Base-by-base conservation (phyloP, 2,329 filamentous ascomycete genomes). In the Alternaria dauci region DNA sequence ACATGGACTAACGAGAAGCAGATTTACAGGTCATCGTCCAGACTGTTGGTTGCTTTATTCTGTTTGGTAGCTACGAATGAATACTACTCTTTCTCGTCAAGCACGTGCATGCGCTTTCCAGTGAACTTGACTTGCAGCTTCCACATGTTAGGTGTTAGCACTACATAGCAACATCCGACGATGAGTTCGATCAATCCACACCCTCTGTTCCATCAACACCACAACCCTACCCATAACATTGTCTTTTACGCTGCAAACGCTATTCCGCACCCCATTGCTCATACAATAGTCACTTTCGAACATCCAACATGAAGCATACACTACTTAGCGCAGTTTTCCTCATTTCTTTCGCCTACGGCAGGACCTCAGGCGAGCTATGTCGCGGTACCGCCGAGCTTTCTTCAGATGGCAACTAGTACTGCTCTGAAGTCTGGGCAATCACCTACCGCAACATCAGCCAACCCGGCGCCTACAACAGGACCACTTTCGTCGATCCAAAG, bases 401-500 rank as follows among this genome's bases (percentile, higher is more conserved):
- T 16, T 75, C 81, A 57, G 73, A 76, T 25, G 86, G 87, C 62
- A 92, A 91, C 77, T 89, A 79, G 80, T 92, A 89, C 79, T 91
- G 89, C 77, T 82, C 87, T 58, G 72, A 83, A 39, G 88, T 93
- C 58, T 79, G 85, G 58, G 85, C 88, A 50, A 89, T 94, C 76
- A 84, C 86, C n/a, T 93, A 92, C 77, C 78, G 79, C 59, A 86
- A 87, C 56, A 84, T 92, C 68, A 86, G 85, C 30, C 81, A 82
- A 50, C 68, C 82, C 43, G 90, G 90, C 39, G 81, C 79, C 44
- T 94, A 92, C 81, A 84, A 90, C 60, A 84, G 85, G 55, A 85
- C 93, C 36, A 86, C 83, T 26, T 70, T 73, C 55, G 91, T 93
- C 86, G 81, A 85, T 61, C 69, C 81, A 16, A 72, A 79, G 50